Base-by-base conservation (phyloP, 1,284 basidiomycete genomes). In the Leccinum pseudoinsigne region DNA sequence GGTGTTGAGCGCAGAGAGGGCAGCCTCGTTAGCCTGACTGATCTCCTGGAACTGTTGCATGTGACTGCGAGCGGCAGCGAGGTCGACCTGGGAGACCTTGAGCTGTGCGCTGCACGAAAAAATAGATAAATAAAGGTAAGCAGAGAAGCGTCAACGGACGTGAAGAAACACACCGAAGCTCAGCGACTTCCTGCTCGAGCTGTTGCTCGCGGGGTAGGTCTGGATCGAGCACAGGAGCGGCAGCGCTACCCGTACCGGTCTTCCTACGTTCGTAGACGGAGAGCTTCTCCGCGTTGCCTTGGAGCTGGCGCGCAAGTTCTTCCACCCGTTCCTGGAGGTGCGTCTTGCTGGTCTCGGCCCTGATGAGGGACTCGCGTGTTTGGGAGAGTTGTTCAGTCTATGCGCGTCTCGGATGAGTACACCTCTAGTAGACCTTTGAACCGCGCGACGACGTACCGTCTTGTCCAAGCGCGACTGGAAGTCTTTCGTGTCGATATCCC, bases 11-110 rank as follows among this genome's bases (percentile, higher is more conserved):
- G 85, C 84, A 26, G 84, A 81, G 6, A 95, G 80, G 16, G 93
- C 92, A 65, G 83, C 83, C 71, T 95, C 94, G 69, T 86, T 94
- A 0, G 91, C 90, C 70, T 89, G 84, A 63, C 90, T 90, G 69
- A 94, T 93, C 63, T 90, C 87, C 73, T 93, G 85, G 83, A 90
- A 95, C 73, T 95, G 93, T 66, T 90, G 84, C 23, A 90, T 88
- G 71, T 95, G 90, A 57, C 80, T 84, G 58, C 84, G 82, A 3
- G 92, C 88, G 42, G 87, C 80, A 5, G 85, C 80, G 40, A 93
- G 81, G 67, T 94, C 92, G 21, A 91, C 81, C 73, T 94, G 87
- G 1, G 88, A 81, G 4, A 92, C 81, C 76, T 92, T 92, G 54
- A 95, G 79, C 21, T 87, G 80, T 58, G 86, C 86, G 18, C 92